phyloP scores from a whole-genome alignment of 192 early-diverging fungal species.

The Entomortierella chlamydospora region DNA sequence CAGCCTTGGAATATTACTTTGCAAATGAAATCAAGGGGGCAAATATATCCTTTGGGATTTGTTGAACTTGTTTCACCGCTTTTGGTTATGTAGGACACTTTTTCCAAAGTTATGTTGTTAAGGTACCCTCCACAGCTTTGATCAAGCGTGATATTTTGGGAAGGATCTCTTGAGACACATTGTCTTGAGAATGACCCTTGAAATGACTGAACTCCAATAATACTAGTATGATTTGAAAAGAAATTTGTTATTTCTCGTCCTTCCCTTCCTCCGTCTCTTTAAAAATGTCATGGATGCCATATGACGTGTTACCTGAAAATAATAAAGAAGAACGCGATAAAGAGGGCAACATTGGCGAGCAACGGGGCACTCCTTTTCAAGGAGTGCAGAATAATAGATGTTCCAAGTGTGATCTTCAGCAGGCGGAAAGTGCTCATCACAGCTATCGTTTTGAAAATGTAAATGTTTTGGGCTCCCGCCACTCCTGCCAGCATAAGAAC shows the following conservation, averaged over 20 bases:
- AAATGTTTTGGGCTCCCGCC: constrained; percentile 28
- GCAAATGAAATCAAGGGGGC: constrained; percentile 59
- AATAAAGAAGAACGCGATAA: constrained; percentile 69
- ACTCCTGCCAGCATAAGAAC: constrained; percentile 52
- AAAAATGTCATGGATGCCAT: no score
- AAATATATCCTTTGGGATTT: constrained; percentile 65
- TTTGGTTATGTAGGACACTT: constrained; percentile 7
- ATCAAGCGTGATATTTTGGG: not conserved
- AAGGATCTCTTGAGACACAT: constrained; percentile 54
- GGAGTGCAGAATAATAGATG: constrained; percentile 64
- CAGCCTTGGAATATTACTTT: no score
- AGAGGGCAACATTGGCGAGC: constrained; percentile 64
- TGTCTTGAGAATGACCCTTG: constrained; percentile 65
- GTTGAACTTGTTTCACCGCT: constrained; percentile 4
- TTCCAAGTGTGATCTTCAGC: constrained; percentile 65
- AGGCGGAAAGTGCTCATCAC: constrained; percentile 63
- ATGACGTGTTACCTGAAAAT: constrained; percentile 58
- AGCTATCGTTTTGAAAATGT: constrained; percentile 63
- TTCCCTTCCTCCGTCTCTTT: no score
- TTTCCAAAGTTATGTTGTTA: not conserved
- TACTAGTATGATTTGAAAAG: constrained; percentile 13
- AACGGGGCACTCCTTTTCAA: constrained; percentile 68
- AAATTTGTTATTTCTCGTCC: not conserved
- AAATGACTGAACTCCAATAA: constrained; percentile 70
- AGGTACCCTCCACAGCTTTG: constrained; percentile 54